Base-by-base conservation (phyloP, 495 filamentous ascomycete genomes). In the Penicillium diatomitis region DNA sequence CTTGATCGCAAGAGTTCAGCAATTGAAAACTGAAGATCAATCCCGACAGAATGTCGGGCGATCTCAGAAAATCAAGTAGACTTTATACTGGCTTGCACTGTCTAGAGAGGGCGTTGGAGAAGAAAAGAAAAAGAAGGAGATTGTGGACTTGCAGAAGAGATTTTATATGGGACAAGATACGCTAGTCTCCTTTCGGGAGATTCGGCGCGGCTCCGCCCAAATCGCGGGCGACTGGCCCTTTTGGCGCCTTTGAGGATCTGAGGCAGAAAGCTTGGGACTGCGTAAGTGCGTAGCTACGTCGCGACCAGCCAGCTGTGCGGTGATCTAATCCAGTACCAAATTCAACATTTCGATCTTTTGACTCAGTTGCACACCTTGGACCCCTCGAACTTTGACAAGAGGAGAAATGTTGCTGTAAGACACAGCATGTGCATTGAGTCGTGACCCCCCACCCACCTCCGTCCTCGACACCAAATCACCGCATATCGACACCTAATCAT, bases 1-100 rank as follows among this genome's bases (percentile, higher is more conserved):
- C 81, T 69, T 73, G 85, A 92, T 92, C 87, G 85, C 87, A 80
- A 75, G 71, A 12, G 12, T 68, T 77, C 48, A 86, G 78, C 81
- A 86, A 86, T 73, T 38, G 63, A 75, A 74, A 77, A 68, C 62
- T 65, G 69, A 72, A 69, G 67, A 66, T 52, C 51, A 55, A 8
- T 57, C 74, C 20, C 71, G 71, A 75, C 86, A 89, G 82, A 87
- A 90, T 74, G 85, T 70, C 78, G 74, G 67, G 59, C 61, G 70
- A 57, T 72, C 66, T 69, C 73, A 71, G 68, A 68, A 56, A 74
- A 65, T 58, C 62, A 56, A 53, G 50, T 54, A 55, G 49, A 65
- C 60, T 63, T 64, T 66, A 67, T 80, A 78, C 84, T 84, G 85
- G 70, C 75, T 77, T 83, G 87, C 78, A 90, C 87, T 92, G 86